Conservation (phyloP, 306 rosid species). For the Corylus heterophylla region DNA sequence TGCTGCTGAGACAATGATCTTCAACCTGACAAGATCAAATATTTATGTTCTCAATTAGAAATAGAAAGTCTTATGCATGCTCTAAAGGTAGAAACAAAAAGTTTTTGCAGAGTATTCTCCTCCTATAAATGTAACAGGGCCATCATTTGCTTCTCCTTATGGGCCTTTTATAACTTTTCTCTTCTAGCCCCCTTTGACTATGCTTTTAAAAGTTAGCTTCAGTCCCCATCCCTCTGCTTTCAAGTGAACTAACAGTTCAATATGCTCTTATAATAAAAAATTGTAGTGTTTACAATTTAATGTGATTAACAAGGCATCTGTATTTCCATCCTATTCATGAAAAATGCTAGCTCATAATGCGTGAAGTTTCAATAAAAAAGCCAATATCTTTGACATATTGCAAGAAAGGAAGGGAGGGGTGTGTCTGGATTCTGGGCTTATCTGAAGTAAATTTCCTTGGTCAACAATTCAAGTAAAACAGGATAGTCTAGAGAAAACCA, state of each 20-base stretch:
- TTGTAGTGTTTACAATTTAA: conserved; percentile 7
- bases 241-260: neutral
- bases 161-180: neutral
- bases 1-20: conserved; percentile 81
- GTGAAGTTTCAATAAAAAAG: neutral
- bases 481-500: conserved; percentile 1
- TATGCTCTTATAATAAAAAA: neutral
- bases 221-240: neutral
- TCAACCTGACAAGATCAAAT: conserved; percentile 59
- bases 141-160: neutral
- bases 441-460: neutral
- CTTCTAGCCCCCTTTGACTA: neutral
- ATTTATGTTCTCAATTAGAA: conserved; percentile 16
- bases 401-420: neutral
- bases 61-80: conserved; percentile 18
- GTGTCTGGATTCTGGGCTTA: neutral
- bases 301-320: neutral
- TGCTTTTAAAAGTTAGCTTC: conserved; percentile 15
- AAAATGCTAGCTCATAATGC: neutral
- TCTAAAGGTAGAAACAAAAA: neutral
- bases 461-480: neutral
- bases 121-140: conserved; percentile 14
- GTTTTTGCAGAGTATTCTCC: conserved; percentile 16
- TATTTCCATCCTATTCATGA: neutral
- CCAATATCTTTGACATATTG: neutral